A percentile compares a stretch with the other conserved stretches of the same genome.
Conservation (phyloP, 2,329 filamentous ascomycete species). For the Fusarium sp. region DNA sequence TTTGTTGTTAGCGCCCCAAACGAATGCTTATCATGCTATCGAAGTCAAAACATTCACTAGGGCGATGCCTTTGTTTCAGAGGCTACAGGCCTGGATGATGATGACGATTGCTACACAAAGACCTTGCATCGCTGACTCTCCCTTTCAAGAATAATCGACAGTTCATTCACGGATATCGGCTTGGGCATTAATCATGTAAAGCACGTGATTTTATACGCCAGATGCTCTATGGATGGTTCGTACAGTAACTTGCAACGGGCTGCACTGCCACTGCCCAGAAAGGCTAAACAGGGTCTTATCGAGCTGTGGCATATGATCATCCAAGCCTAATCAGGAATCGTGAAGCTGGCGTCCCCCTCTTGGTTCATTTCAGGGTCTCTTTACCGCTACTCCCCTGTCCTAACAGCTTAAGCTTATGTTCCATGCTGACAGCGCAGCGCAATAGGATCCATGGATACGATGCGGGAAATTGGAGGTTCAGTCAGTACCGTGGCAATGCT, state of each 20-base stretch:
- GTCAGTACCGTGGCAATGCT: constrained; percentile 16
- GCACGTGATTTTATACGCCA: constrained; percentile 27
- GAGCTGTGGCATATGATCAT: neutral
- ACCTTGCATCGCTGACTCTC: neutral
- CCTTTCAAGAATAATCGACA: neutral
- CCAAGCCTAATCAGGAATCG: constrained; percentile 33
- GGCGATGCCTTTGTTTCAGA: neutral
- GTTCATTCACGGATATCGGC: neutral
- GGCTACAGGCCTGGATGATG: neutral
- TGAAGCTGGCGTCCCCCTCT: constrained; percentile 6
- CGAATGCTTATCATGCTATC: neutral
- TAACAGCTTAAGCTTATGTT: constrained; percentile 13
- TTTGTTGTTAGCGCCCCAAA: neutral
- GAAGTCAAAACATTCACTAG: neutral
- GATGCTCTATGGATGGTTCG: neutral
- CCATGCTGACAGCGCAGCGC: constrained; percentile 7
- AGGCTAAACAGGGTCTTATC: constrained; percentile 11
- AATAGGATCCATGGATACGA: neutral
- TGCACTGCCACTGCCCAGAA: constrained; percentile 33
- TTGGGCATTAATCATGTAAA: neutral
- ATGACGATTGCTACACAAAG: neutral
- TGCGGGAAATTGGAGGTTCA: neutral
- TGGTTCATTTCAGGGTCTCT: constrained; percentile 18
- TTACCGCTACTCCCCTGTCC: constrained; percentile 38
- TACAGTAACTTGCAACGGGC: neutral